Conservation (phyloP, 306 rosid genomes). For the Psophocarpus tetragonolobus region DNA sequence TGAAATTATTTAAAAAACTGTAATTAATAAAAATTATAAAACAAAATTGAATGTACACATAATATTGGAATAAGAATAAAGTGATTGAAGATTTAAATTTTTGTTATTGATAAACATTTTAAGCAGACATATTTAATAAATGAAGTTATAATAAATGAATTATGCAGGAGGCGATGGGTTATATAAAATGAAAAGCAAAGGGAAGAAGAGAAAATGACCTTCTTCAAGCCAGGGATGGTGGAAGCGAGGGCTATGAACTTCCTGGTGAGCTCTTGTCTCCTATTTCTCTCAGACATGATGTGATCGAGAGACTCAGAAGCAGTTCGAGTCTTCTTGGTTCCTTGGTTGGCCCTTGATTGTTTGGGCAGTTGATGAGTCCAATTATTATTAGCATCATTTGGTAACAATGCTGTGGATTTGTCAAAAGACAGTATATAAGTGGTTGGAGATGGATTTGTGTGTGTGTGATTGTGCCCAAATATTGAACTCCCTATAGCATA, state of each 20-base stretch:
- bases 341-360: background rate
- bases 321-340: conserved; percentile 21
- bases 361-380: background rate
- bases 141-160: no score
- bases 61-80: no score
- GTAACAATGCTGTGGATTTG: conserved; percentile 26
- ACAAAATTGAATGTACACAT: no score
- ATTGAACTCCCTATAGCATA: no score
- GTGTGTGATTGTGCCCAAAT: no score
- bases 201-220: conserved; percentile 15
- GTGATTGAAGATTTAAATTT: no score
- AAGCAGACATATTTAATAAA: no score
- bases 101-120: no score
- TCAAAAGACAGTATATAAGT: conserved; percentile 27
- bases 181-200: no score
- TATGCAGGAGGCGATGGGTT: no score
- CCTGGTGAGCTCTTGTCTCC: conserved; percentile 37
- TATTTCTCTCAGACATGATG: conserved; percentile 23
- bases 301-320: conserved; percentile 30
- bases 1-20: no score
- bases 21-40: no score
- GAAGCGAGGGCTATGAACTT: conserved; percentile 40
- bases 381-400: background rate
- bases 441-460: conserved; percentile 16
- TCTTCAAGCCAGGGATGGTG: conserved; percentile 36